A percentile compares a stretch with the other conserved stretches of the same genome.
These are phyloP conservation scores for Solanum verrucosum DNA, from an alignment of 257 asterid genomes.

Conservation along the genomic window DNA sequence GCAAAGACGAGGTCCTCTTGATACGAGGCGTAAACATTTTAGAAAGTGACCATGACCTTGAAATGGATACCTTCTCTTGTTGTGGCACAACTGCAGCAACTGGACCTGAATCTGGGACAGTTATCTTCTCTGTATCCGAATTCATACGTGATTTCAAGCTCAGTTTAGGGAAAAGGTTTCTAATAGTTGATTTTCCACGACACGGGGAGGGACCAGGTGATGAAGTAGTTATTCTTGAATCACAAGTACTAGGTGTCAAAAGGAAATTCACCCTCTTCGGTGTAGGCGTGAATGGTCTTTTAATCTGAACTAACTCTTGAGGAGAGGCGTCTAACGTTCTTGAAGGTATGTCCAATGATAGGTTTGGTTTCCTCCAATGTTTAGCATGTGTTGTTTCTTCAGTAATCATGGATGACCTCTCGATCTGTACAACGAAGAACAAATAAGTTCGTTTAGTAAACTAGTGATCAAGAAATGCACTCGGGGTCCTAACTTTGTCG, in stretches of 20 bases:
- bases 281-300: slow-evolving; percentile 56
- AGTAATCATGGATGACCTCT: slow-evolving; percentile 13
- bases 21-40: slow-evolving; percentile 68
- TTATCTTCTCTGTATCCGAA: slow-evolving; percentile 42
- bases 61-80: slow-evolving; percentile 43
- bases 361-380: slow-evolving; percentile 59
- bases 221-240: slow-evolving; percentile 21
- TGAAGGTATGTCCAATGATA: slow-evolving; percentile 64
- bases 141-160: slow-evolving; percentile 49
- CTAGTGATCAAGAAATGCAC: neutral
- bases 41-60: slow-evolving; percentile 69
- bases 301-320: slow-evolving; percentile 53
- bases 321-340: slow-evolving; percentile 35
- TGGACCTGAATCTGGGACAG: slow-evolving; percentile 24
- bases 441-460: neutral
- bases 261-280: slow-evolving; percentile 74
- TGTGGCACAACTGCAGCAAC: slow-evolving; percentile 13
- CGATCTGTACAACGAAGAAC: slow-evolving; percentile 22
- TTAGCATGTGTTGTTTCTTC: slow-evolving; percentile 36
- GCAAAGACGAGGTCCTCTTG: slow-evolving; percentile 63
- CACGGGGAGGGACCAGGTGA: slow-evolving; percentile 47
- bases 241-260: slow-evolving; percentile 41
- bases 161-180: slow-evolving; percentile 53
- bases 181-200: slow-evolving; percentile 42
- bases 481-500: neutral